A percentile compares a stretch with the other conserved stretches of the same genome.
phyloP scores from a whole-genome alignment of 345 rosid genomes.

The Odontarrhena argentea region DNA sequence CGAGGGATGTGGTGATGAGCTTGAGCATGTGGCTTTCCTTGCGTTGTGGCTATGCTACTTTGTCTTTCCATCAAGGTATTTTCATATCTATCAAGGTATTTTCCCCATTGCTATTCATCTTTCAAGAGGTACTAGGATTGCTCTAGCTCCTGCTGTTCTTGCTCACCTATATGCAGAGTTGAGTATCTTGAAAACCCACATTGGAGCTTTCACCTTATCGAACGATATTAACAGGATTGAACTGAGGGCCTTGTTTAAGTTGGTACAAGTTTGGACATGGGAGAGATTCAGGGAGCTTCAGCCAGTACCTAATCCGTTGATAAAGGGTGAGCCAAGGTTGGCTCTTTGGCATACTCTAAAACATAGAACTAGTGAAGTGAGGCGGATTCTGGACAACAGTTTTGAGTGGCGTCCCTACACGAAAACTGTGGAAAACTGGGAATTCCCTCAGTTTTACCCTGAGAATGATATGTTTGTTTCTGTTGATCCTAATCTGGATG shows the following conservation, averaged over 20 bases:
- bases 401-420: conserved; percentile 60
- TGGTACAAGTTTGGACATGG: conserved; percentile 60
- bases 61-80: conserved; percentile 22
- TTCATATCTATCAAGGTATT: neutral
- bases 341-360: conserved; percentile 39
- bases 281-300: conserved; percentile 47
- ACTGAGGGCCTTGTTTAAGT: conserved; percentile 40
- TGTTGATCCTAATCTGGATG: conserved; percentile 27
- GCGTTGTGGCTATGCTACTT: conserved; percentile 44
- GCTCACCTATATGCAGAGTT: conserved; percentile 49
- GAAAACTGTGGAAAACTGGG: conserved; percentile 28
- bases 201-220: neutral
- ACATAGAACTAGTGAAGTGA: conserved; percentile 11
- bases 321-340: conserved; percentile 41
- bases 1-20: conserved; percentile 39
- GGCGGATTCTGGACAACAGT: conserved; percentile 32
- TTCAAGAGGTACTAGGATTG: conserved; percentile 43
- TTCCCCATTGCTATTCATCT: conserved; percentile 42
- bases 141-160: conserved; percentile 53
- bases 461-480: conserved; percentile 35
- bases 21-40: conserved; percentile 54
- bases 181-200: conserved; percentile 33
- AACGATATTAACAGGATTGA: neutral
- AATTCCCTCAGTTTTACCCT: conserved; percentile 33
- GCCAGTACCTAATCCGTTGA: conserved; percentile 32